Percentiles rank a stretch among this genome's conserved stretches.
phyloP scores from a whole-genome alignment of 2,329 filamentous ascomycete genomes.

The Aspergillus pseudotamarii region DNA sequence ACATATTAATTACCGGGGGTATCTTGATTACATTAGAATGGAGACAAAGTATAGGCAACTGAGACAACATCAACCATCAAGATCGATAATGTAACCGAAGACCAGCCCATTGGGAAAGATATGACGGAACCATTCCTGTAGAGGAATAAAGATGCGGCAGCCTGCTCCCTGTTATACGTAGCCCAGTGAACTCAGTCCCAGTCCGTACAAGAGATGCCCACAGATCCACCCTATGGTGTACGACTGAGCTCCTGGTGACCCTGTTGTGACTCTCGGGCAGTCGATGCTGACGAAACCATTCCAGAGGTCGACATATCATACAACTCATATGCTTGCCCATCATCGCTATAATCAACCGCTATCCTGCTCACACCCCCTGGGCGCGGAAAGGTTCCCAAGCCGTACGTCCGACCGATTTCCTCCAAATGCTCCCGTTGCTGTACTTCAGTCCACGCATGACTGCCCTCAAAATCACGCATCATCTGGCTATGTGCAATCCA shows the following conservation, averaged over 20 bases:
- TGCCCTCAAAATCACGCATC: background rate
- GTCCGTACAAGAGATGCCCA: too few relatives aligned
- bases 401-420: background rate
- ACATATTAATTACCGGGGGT: background rate
- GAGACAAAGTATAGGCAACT: fast-evolving
- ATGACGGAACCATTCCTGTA: background rate
- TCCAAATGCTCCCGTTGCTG: background rate
- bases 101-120: background rate
- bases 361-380: background rate
- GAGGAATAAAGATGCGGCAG: too few relatives aligned
- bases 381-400: background rate
- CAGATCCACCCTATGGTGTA: background rate
- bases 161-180: too few relatives aligned
- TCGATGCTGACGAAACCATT: background rate
- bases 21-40: background rate
- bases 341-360: background rate
- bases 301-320: background rate
- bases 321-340: background rate
- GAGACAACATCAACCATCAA: background rate
- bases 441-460: background rate
- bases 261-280: background rate
- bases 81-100: fast-evolving
- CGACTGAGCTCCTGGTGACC: background rate
- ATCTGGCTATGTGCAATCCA: slow-evolving; percentile 8
- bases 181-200: too few relatives aligned